Evolutionary conservation across 495 filamentous ascomycete species (phyloP).

Genomic region (Cercophora sp.): DNA sequence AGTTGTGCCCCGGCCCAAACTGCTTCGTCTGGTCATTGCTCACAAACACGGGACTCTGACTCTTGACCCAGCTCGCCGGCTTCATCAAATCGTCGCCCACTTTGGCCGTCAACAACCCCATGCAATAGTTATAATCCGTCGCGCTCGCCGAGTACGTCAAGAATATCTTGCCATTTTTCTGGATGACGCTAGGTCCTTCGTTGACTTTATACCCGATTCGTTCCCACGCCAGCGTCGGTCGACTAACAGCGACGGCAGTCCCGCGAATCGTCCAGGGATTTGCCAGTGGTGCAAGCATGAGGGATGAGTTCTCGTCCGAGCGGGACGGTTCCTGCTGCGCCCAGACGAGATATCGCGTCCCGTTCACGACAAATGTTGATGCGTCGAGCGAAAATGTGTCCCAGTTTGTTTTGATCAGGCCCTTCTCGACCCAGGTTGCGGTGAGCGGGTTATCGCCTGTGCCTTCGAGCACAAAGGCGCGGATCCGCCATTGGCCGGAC

Average conservation of each 20-base stretch:
- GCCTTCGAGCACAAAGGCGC: constrained; percentile 27
- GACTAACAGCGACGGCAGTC: constrained; percentile 33
- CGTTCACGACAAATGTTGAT: constrained; percentile 23
- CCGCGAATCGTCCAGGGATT: constrained; percentile 29
- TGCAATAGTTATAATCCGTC: constrained; percentile 43
- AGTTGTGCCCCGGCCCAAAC: constrained; percentile 53
- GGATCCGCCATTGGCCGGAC: constrained; percentile 24
- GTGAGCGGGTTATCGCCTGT: constrained; percentile 23
- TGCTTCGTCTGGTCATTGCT: constrained; percentile 44
- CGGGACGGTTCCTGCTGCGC: constrained; percentile 26
- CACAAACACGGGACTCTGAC: constrained; percentile 16
- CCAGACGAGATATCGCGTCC: constrained; percentile 27
- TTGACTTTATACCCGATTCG: constrained; percentile 50
- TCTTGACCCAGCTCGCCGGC: constrained; percentile 42
- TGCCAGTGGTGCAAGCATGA: constrained; percentile 19
- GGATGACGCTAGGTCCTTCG: constrained; percentile 49
- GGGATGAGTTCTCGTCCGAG: constrained; percentile 18
- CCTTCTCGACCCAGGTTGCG: constrained; percentile 23
- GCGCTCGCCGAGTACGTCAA: constrained; percentile 48
- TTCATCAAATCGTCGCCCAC: constrained; percentile 34
- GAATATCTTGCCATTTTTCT: constrained; percentile 40
- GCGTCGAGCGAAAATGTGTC: constrained; percentile 28
- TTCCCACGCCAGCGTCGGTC: constrained; percentile 46
- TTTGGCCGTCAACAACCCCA: constrained; percentile 47
- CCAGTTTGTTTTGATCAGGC: constrained; percentile 27